Conservation (phyloP, 164 flowering plant species). For the Sedum album region DNA sequence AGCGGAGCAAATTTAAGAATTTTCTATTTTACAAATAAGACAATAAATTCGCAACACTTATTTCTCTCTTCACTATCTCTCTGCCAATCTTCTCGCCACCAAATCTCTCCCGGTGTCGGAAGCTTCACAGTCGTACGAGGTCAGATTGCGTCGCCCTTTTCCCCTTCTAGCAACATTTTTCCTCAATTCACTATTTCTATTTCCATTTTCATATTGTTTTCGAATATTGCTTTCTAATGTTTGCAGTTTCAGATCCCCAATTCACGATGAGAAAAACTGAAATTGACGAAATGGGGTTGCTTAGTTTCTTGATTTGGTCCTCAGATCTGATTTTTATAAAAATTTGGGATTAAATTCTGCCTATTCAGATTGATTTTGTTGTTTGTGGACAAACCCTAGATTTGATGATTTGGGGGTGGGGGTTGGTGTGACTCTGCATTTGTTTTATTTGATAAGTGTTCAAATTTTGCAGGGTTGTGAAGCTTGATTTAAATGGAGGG, state of each 20-base stretch:
- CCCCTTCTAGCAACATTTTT: background rate
- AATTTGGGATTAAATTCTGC: background rate
- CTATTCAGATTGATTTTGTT: background rate
- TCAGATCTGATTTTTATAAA: background rate
- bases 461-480: slow-evolving; percentile 13
- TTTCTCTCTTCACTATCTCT: background rate
- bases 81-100: slow-evolving; percentile 1
- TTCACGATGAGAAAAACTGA: background rate
- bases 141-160: background rate
- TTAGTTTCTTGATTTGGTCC: background rate
- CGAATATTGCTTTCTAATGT: background rate
- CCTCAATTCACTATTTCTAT: background rate
- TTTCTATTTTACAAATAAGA: background rate
- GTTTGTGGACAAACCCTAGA: background rate
- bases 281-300: background rate
- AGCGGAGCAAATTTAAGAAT: background rate
- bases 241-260: background rate
- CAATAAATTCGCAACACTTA: background rate
- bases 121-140: slow-evolving; percentile 15
- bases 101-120: slow-evolving; percentile 3
- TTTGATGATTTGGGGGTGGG: background rate
- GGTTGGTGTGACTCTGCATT: too few species aligned
- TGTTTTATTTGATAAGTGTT: too few species aligned
- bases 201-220: background rate
- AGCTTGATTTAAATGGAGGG: slow-evolving; percentile 48